These are phyloP conservation scores for Trichoderma citrinoviride DNA, from an alignment of 2,329 filamentous ascomycete species.

Conservation along the genomic window DNA sequence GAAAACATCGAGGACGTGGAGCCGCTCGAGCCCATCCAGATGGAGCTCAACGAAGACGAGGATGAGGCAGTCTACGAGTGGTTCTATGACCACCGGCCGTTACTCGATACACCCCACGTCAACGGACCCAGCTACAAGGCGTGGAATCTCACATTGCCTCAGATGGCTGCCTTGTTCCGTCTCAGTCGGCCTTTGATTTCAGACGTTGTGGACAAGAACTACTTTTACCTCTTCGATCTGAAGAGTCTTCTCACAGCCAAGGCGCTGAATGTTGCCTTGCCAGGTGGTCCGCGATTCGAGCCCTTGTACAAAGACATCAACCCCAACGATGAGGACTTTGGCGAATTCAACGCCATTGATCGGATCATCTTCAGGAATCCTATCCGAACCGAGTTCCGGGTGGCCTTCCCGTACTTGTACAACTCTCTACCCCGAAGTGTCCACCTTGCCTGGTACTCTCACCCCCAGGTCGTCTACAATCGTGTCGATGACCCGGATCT, in stretches of 20 bases:
- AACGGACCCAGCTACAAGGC: constrained; percentile 95
- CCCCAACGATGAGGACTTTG: constrained; percentile 98
- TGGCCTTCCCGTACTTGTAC: constrained; percentile 92
- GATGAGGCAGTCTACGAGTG: constrained; percentile 90
- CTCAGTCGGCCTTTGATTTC: constrained; percentile 87
- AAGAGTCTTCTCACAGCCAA: constrained; percentile 96
- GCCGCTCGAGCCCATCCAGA: constrained; percentile 94
- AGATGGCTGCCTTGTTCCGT: constrained; percentile 95
- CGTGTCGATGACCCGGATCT: constrained; percentile 83
- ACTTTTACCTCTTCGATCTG: constrained; percentile 95
- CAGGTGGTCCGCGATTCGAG: constrained; percentile 95
- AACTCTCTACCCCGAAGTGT: constrained; percentile 95
- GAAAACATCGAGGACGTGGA: constrained; percentile 99
- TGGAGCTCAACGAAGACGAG: constrained; percentile 94
- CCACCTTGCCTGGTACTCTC: constrained; percentile 87
- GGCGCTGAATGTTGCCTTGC: constrained; percentile 93
- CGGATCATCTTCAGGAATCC: constrained; percentile 97
- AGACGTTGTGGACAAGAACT: constrained; percentile 92
- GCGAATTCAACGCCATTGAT: constrained; percentile 98
- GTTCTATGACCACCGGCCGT: constrained; percentile 93
- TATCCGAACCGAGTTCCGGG: constrained; percentile 91
- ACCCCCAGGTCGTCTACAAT: constrained; percentile 90
- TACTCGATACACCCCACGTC: constrained; percentile 88
- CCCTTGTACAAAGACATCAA: constrained; percentile 98
- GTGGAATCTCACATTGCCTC: constrained; percentile 89